phyloP scores from a whole-genome alignment of 2,329 filamentous ascomycete genomes.

The Akanthomyces lecanii region DNA sequence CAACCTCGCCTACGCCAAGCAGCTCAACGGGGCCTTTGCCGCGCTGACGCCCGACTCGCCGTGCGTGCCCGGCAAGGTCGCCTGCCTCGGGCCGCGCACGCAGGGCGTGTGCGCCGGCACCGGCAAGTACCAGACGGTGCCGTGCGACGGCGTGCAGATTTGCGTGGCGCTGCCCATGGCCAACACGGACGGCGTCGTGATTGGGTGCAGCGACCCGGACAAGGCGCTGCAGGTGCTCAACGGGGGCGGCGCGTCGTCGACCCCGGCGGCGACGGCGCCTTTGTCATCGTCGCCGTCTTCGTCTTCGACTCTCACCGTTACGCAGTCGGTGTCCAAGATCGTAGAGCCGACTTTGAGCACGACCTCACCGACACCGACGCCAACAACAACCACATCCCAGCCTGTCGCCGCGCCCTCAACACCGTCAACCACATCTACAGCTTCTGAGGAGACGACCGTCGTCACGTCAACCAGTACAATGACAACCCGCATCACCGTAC shows the following conservation, averaged over 20 bases:
- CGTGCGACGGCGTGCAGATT: slow-evolving; percentile 32
- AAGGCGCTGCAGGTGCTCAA: slow-evolving; percentile 43
- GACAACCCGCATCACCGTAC: neutral
- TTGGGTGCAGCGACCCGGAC: slow-evolving; percentile 43
- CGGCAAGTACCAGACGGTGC: slow-evolving; percentile 39
- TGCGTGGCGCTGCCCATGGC: slow-evolving; percentile 55
- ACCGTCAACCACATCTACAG: neutral
- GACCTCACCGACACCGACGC: neutral
- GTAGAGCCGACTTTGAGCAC: neutral
- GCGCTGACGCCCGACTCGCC: slow-evolving; percentile 41
- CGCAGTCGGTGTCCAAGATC: neutral
- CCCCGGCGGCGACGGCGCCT: neutral
- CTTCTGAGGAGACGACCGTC: neutral
- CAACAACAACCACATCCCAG: neutral
- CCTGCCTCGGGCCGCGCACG: slow-evolving; percentile 2
- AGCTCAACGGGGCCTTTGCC: slow-evolving; percentile 46
- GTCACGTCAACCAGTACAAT: neutral
- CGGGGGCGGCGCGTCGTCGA: neutral
- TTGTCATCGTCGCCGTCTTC: neutral
- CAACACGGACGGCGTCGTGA: slow-evolving; percentile 41
- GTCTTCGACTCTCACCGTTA: neutral
- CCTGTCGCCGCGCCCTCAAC: neutral
- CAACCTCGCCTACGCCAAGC: slow-evolving; percentile 42
- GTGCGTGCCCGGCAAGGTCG: slow-evolving; percentile 40
- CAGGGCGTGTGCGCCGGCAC: slow-evolving; percentile 33